These are phyloP conservation scores for Amauroascus niger DNA, from an alignment of 2,329 filamentous ascomycete species.

Conservation along the genomic window DNA sequence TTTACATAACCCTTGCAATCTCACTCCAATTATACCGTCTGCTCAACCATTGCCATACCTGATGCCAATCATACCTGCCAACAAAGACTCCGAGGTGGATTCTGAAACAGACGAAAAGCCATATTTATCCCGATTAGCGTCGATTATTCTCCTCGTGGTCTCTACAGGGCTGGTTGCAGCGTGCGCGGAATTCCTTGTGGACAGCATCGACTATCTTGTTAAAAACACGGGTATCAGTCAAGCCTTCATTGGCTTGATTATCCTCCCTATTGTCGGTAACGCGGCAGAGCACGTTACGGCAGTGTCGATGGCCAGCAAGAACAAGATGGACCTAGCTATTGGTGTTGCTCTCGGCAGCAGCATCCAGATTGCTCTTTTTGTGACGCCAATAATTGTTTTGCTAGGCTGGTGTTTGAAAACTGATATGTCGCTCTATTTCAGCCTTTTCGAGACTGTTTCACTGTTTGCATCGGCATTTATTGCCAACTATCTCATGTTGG, in stretches of 20 bases:
- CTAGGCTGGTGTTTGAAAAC: slow-evolving; percentile 50
- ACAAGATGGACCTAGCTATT: slow-evolving; percentile 60
- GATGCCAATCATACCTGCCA: slow-evolving; percentile 15
- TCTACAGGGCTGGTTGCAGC: slow-evolving; percentile 72
- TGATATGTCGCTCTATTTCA: slow-evolving; percentile 76
- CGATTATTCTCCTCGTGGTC: slow-evolving; percentile 54
- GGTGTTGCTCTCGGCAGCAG: slow-evolving; percentile 73
- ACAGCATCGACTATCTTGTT: slow-evolving; percentile 40
- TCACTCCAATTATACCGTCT: slow-evolving; percentile 12
- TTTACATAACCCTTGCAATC: slow-evolving; percentile 38
- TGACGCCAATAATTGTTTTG: slow-evolving; percentile 51
- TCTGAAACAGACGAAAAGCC: slow-evolving; percentile 24
- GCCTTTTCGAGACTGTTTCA: slow-evolving; percentile 47
- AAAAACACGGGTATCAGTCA: slow-evolving; percentile 41
- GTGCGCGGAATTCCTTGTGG: slow-evolving; percentile 57
- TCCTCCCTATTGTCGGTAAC: slow-evolving; percentile 65
- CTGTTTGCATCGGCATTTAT: slow-evolving; percentile 43
- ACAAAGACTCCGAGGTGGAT: slow-evolving; percentile 33
- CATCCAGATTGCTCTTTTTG: slow-evolving; percentile 69
- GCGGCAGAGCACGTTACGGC: slow-evolving; percentile 74
- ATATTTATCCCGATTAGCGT: slow-evolving; percentile 34
- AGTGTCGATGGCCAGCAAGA: slow-evolving; percentile 65
- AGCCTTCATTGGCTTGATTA: slow-evolving; percentile 55
- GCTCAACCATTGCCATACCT: slow-evolving; percentile 21
- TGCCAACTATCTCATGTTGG: slow-evolving; percentile 55